Evolutionary conservation across 1,284 basidiomycete genomes (phyloP), one percentile per base, ranked within the genome.

Genomic region (Vanrija humicola): DNA sequence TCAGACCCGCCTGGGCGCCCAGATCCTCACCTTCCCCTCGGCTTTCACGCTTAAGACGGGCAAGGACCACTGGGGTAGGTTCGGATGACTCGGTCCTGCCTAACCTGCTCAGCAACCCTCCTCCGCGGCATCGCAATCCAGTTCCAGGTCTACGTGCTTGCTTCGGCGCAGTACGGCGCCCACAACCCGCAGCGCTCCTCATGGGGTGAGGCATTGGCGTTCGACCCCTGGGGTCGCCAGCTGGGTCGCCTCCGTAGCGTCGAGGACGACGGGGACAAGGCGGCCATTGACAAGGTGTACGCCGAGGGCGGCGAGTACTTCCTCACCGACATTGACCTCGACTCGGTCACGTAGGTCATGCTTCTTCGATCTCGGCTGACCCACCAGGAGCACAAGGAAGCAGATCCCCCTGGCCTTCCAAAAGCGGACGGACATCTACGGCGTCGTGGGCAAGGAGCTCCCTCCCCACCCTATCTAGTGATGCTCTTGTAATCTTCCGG

Each of bases 41-140:
- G 81, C 80, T 0, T 82, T 82, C 61, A 80, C 79, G 0, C 65
- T 80, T 1, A 71, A 75, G 42, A 79, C 77, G 0, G 78, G 81
- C 12, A 60, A 64, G 29, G 73, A 73, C 54, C 74, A 75, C 49
- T 75, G 74, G 74, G 50, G 65, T 68, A 54, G 59, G 64, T 64
- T 18, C 23, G 10, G 0, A 23, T 23, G 34, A 34, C 46, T 55
- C 39, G 34, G 25, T 18, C 21, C 6, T 25, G 18, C 21, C 46
- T 39, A 26, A 38, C 38, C 39, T 21, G 23, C 38, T 6, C 44
- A 51, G 50, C 50, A 2, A 56, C 56, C 8, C 52, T 53, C 6
- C 54, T 65, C 59, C 63, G 66, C 19, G 72, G 68, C 6, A 64
- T 63, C 12, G 72, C 74, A 3, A 72, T 74, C 42, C 68, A 69